Percentiles rank a stretch among this genome's conserved stretches.
Conservation (phyloP, 176 grass and related monocot genomes). For the Neostapfia colusana region DNA sequence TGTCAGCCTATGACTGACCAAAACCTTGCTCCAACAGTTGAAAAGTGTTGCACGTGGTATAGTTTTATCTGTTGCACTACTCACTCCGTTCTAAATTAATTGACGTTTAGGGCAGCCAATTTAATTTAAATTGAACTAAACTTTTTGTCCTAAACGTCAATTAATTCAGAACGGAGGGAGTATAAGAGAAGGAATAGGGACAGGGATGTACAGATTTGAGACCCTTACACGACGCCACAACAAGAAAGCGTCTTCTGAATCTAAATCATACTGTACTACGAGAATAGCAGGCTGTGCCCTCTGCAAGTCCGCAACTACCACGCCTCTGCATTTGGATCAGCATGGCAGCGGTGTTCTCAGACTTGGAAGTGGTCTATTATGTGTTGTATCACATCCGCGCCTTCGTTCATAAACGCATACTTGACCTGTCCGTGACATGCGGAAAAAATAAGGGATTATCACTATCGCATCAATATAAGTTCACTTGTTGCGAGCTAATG, state of each 20-base stretch:
- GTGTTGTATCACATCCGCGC: slow-evolving; percentile 73
- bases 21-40: no score
- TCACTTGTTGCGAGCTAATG: background rate
- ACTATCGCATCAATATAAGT: background rate
- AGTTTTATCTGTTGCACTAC: no score
- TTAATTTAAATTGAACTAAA: no score
- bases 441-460: background rate
- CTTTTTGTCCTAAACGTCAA: no score
- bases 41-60: no score
- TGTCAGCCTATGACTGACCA: no score
- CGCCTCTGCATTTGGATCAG: background rate
- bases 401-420: slow-evolving; percentile 68
- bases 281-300: background rate
- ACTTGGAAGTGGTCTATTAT: slow-evolving; percentile 69
- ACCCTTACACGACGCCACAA: background rate
- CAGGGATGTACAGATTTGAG: background rate
- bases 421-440: slow-evolving; percentile 48
- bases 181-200: no score
- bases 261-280: background rate
- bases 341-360: background rate
- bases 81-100: no score
- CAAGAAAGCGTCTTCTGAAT: background rate
- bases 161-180: no score
- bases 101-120: no score
- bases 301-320: background rate